Conservation (phyloP, 768 basidiomycete genomes). For the Trichaptum fuscoviolaceum region DNA sequence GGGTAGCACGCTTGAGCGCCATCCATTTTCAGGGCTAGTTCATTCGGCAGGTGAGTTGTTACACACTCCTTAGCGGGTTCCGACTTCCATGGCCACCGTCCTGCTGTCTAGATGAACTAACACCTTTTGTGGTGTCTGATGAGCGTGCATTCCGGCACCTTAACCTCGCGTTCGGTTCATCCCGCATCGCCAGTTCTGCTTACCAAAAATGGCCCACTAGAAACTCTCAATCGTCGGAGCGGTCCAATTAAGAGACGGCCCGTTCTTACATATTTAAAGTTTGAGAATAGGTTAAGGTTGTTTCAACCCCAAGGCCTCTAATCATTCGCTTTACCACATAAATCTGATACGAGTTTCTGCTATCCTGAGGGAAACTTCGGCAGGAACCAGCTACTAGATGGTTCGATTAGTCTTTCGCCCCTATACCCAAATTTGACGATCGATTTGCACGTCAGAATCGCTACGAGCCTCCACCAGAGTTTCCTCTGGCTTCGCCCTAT, state of each 20-base stretch:
- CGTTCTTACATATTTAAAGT: conserved; percentile 39
- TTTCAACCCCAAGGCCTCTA: conserved; percentile 86
- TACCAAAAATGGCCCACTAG: conserved; percentile 73
- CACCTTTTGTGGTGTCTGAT: conserved; percentile 36
- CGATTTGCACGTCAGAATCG: conserved; percentile 96
- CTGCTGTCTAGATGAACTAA: conserved; percentile 87
- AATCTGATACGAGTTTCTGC: conserved; percentile 55
- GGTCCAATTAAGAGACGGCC: conserved; percentile 41
- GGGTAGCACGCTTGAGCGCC: conserved; percentile 84
- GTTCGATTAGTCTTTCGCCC: conserved; percentile 96
- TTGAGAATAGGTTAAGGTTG: conserved; percentile 79
- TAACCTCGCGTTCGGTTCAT: conserved; percentile 54
- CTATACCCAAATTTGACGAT: conserved; percentile 94
- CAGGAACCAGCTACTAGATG: conserved; percentile 92
- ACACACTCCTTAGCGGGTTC: conserved; percentile 84
- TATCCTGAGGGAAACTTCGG: conserved; percentile 83
- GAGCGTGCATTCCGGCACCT: conserved; percentile 37
- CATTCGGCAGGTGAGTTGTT: conserved; percentile 88
- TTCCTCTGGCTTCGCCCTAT: conserved; percentile 90
- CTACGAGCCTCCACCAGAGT: conserved; percentile 95
- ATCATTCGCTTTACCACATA: conserved; percentile 81
- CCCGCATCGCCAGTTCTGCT: conserved; percentile 67
- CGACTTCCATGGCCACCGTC: conserved; percentile 85
- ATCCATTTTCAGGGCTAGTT: conserved; percentile 91
- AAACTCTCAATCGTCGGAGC: conserved; percentile 55